Evolutionary conservation across 2,329 filamentous ascomycete species (phyloP).

Genomic region (Huntiella moniliformis): DNA sequence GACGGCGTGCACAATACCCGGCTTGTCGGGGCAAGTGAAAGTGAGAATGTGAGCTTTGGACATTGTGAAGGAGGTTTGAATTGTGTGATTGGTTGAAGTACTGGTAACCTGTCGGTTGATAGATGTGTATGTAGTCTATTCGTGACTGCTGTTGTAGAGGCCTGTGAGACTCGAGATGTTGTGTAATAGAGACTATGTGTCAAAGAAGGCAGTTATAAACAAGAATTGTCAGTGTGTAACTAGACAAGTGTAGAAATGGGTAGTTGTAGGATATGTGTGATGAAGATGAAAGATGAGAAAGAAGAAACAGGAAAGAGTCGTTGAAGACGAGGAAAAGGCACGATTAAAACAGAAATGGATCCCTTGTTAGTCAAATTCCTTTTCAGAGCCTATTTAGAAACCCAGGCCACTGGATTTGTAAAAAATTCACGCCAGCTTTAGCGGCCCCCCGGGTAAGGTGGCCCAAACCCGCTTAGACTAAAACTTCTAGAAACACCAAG

Average conservation of each 20-base stretch:
- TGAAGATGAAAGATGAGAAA: not conserved
- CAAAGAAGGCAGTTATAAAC: not conserved
- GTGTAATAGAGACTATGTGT: not conserved
- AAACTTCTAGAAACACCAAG: too few relatives aligned
- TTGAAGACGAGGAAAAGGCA: not conserved
- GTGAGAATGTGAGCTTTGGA: conserved; percentile 44
- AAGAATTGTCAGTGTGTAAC: not conserved
- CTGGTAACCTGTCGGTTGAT: not conserved
- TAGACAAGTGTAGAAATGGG: not conserved
- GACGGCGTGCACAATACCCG: conserved; percentile 70
- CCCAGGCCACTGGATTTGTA: too few relatives aligned
- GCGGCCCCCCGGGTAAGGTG: too few relatives aligned
- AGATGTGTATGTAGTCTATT: not conserved
- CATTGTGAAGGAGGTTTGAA: conserved; percentile 5
- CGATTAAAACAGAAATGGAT: too few relatives aligned
- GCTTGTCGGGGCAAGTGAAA: conserved; percentile 66
- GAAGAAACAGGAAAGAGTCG: not conserved
- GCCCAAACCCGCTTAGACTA: too few relatives aligned
- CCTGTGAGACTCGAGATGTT: not conserved
- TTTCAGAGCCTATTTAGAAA: too few relatives aligned
- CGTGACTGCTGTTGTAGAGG: not conserved
- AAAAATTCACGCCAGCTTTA: too few relatives aligned
- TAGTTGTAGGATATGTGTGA: not conserved
- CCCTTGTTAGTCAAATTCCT: too few relatives aligned
- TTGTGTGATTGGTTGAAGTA: not conserved